Conservation (phyloP, 106 monocot genomes). For the Phalaenopsis equestris region DNA sequence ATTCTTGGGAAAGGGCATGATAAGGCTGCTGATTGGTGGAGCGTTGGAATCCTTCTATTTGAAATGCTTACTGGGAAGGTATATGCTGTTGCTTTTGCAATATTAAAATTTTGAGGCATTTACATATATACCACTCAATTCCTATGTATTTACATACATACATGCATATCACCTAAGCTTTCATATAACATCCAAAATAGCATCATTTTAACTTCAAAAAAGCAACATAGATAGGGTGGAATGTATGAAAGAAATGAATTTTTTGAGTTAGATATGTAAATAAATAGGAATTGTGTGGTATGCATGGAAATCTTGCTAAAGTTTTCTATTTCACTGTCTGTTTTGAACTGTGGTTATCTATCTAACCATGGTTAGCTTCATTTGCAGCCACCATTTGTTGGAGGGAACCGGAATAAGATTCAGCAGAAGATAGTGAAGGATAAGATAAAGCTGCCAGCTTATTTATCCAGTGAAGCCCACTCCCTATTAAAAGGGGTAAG, state of each 20-base stretch:
- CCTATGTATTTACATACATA: too few relatives aligned
- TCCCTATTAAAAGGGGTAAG: slow-evolving; percentile 84
- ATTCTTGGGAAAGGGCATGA: slow-evolving; percentile 94
- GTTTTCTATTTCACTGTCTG: background rate
- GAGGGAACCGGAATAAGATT: slow-evolving; percentile 67
- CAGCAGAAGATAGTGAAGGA: slow-evolving; percentile 93
- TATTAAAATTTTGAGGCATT: too few relatives aligned
- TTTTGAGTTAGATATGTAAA: too few relatives aligned
- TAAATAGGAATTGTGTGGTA: too few relatives aligned
- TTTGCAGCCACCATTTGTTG: slow-evolving; percentile 77
- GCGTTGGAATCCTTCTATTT: slow-evolving; percentile 84
- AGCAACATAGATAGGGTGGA: too few relatives aligned
- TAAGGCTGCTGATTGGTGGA: slow-evolving; percentile 99
- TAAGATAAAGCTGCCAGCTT: slow-evolving; percentile 83
- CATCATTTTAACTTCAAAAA: too few relatives aligned
- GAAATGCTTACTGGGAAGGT: slow-evolving; percentile 99
- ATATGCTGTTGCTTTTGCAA: background rate
- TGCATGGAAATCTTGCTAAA: background rate
- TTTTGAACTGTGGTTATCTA: background rate
- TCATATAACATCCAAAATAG: too few relatives aligned
- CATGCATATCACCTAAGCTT: too few relatives aligned
- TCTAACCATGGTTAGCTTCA: background rate
- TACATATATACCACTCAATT: too few relatives aligned
- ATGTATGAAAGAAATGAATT: too few relatives aligned
- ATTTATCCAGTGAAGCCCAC: slow-evolving; percentile 79